A percentile compares a stretch with the other conserved stretches of the same genome.
Conservation (phyloP, 176 grass and related monocot genomes). For the Ananas comosus region DNA sequence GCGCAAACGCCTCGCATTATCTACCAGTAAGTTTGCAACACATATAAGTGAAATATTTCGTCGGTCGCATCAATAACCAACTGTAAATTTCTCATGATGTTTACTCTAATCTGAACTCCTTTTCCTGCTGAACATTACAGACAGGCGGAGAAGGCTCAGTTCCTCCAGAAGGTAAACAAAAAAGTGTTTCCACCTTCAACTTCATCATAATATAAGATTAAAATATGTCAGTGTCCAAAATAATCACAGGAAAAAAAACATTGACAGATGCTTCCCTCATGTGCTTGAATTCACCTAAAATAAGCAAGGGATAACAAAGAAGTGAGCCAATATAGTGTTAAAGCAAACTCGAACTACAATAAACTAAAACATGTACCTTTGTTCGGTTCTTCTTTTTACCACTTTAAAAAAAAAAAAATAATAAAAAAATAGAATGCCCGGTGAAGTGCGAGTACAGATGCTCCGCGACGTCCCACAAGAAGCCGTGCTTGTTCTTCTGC, state of each 20-base stretch:
- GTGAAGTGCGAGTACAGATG: constrained; percentile 1
- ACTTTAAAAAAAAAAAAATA: neutral
- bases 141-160: constrained; percentile 18
- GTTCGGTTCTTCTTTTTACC: neutral
- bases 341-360: neutral
- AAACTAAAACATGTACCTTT: neutral
- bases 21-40: neutral
- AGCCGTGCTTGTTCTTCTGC: constrained; percentile 24
- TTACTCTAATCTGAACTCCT: neutral
- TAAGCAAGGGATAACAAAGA: neutral
- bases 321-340: neutral
- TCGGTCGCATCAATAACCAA: neutral
- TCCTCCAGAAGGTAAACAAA: neutral
- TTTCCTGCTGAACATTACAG: constrained; percentile 4
- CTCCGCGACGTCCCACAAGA: constrained; percentile 11
- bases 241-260: no score
- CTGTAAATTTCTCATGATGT: neutral
- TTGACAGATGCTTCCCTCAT: neutral
- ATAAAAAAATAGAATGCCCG: neutral
- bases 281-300: neutral
- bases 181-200: no score
- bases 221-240: no score
- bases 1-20: neutral
- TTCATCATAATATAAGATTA: no score
- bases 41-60: neutral